phyloP scores from a whole-genome alignment of 1,284 basidiomycete genomes.

The Vanrija pseudolonga region DNA sequence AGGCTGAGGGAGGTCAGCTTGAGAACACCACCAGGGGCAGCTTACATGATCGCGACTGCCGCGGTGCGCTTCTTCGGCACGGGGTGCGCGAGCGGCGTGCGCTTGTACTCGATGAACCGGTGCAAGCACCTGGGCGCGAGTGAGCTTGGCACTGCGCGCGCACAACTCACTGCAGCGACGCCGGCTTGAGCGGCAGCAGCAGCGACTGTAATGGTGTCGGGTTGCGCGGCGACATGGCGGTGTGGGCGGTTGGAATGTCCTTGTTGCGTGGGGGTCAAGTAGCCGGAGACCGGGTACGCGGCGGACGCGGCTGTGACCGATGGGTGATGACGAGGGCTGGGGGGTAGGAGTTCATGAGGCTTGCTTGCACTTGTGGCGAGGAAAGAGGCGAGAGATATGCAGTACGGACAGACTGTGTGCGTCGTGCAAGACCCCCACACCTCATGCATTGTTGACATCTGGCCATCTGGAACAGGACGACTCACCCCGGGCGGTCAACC shows the following conservation, averaged over 20 bases:
- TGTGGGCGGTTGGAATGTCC: neutral
- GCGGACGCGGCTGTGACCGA: no score
- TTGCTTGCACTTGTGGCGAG: no score
- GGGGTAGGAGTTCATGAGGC: no score
- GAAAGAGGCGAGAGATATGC: no score
- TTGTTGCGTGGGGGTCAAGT: neutral
- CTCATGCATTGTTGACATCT: no score
- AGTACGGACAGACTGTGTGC: no score
- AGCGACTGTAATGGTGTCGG: slow-evolving; percentile 33
- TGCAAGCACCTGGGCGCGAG: slow-evolving; percentile 37
- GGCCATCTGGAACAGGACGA: no score
- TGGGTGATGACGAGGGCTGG: no score
- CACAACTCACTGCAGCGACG: slow-evolving; percentile 39
- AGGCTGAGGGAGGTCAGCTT: slow-evolving; percentile 42
- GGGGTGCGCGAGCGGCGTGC: slow-evolving; percentile 10
- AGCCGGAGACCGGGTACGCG: neutral
- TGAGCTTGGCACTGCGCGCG: neutral
- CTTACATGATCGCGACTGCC: slow-evolving; percentile 42
- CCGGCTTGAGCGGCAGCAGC: slow-evolving; percentile 39
- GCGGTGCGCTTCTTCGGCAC: slow-evolving; percentile 34
- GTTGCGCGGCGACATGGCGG: slow-evolving; percentile 18
- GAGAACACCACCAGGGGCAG: no score
- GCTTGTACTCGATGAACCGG: slow-evolving; percentile 33
- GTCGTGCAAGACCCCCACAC: no score
- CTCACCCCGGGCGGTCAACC: no score